phyloP scores from a whole-genome alignment of 2,329 filamentous ascomycete species.

The Fusarium decemcellulare region DNA sequence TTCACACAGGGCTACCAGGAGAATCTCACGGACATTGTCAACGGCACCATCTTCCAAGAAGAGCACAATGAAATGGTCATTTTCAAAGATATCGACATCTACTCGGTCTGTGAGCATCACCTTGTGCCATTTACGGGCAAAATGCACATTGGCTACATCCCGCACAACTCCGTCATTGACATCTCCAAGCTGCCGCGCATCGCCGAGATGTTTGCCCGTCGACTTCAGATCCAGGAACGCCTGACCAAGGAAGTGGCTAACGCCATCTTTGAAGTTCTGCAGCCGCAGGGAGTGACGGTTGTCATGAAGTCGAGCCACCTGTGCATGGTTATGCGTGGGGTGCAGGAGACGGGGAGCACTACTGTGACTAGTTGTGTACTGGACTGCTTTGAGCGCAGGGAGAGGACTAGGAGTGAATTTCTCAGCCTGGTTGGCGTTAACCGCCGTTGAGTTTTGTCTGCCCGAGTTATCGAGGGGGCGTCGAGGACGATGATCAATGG shows the following conservation, averaged over 20 bases:
- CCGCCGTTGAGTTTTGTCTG: not conserved
- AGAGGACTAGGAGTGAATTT: conserved; percentile 97
- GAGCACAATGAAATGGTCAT: conserved; percentile 98
- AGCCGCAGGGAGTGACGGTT: conserved; percentile 94
- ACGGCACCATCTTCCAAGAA: conserved; percentile 94
- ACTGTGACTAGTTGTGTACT: conserved; percentile 98
- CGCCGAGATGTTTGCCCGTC: conserved; percentile 95
- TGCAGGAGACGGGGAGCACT: conserved; percentile 87
- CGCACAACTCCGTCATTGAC: conserved; percentile 89
- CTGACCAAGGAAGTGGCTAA: conserved; percentile 98
- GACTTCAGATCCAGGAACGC: conserved; percentile 95
- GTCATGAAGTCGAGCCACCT: conserved; percentile 98
- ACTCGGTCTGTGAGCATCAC: conserved; percentile 93
- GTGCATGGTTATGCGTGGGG: conserved; percentile 99
- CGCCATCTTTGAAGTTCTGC: conserved; percentile 91
- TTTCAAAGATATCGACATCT: conserved; percentile 97
- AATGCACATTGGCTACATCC: conserved; percentile 99
- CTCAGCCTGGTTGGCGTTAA: conserved; percentile 82
- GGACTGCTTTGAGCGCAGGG: conserved; percentile 92
- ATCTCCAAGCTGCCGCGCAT: conserved; percentile 96
- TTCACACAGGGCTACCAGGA: conserved; percentile 98
- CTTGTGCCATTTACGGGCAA: conserved; percentile 96
- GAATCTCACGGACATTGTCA: conserved; percentile 92
- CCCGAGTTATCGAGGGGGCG: too few relatives aligned
- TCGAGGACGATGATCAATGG: too few relatives aligned